Base-by-base conservation (phyloP, 495 filamentous ascomycete species). In the Neurospora cerealis region DNA sequence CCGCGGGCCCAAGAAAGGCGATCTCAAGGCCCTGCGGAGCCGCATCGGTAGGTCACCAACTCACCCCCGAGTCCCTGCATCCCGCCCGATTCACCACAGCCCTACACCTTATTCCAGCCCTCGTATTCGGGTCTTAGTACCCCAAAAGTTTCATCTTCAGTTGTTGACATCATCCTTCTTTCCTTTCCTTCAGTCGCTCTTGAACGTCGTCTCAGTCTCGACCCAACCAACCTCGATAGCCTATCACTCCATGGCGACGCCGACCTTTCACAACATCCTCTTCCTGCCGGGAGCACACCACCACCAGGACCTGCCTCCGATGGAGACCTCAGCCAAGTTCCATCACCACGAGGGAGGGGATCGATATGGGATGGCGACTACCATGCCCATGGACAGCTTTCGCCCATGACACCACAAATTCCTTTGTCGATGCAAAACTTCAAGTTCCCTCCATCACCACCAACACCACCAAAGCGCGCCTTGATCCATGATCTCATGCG, bases 1-100 rank as follows among this genome's bases (percentile, higher is more conserved):
- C 36, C 78, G 87, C 9, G 87, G 87, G 0, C 88, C 87, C 0
- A 86, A 88, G 72, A 88, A 86, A 70, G 86, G 87, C 19, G 84
- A 88, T 70, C 79, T 88, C 71, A 85, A 86, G 40, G 85, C 84
- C 0, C 79, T 88, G 46, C 80, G 84, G 70, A 84, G 80, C 48
- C 81, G 85, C 36, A 84, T 88, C 62, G 83, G 86, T 86, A 74
- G 46, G 83, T 78, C 21, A 54, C 28, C 39, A 39, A 13, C 38
- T 11, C 38, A 39, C 38, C 38, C 69, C 46, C 44, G 28, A 28
- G 13, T 48, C n/a, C 32, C 73, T 32, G 48, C 4, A 13, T 48
- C 7, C 38, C n/a, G 69, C 24, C 24, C 24, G 24, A 6, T 37
- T 62, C 24, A 11, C 32, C 32, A 39, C 54, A 41, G 46, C 46